Evolutionary conservation across 2,329 filamentous ascomycete species (phyloP), one percentile per base, ranked within the genome.

Genomic region (Domatiomyces globalis): DNA sequence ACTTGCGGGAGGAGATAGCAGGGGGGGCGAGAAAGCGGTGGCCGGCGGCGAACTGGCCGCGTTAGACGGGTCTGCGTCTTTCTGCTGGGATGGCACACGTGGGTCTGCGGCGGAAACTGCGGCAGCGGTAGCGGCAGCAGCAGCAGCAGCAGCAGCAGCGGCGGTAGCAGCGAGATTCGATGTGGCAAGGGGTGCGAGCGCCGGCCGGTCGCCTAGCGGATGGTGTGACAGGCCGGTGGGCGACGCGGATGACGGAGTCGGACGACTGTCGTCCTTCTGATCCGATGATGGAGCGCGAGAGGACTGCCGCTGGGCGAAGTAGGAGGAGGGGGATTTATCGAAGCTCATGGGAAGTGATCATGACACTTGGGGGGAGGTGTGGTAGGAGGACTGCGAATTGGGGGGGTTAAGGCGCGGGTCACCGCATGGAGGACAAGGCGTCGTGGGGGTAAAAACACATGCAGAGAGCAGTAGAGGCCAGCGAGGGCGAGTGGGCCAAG

Each of bases 131-230:
- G 17, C 29, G 4, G 46, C 9, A 18, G 19, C 42, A 17, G 43
- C 19, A 18, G 47, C 5, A 17, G 47, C n/a, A 19, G 62, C 63
- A 53, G 69, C 67, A 57, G 66, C 63, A 49, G 63, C 66, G 52
- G 68, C 70, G 56, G 72, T 6, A 6, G 22, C 22, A 6, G 22
- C 22, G 22, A 25, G 22, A 6, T 25, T 25, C 3, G 22, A 25
- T 4, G 73, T 78, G 60, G 77, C 74, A 62, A 80, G 74, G 64
- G 78, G 76, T 61, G 78, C 73, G 64, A 76, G 69, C 61, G 73
- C 72, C 67, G 77, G 74, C 63, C 77, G 76, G 65, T 72, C 68
- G 66, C 67, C 71, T 61, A 75, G 71, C 65, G 75, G 73, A 65
- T 73, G 73, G 66, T 70, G 69, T 63, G 73, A 69, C 65, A 71